Base-by-base conservation (phyloP, 108 stramenopile genomes). In the Cyclotella kingstonii region DNA sequence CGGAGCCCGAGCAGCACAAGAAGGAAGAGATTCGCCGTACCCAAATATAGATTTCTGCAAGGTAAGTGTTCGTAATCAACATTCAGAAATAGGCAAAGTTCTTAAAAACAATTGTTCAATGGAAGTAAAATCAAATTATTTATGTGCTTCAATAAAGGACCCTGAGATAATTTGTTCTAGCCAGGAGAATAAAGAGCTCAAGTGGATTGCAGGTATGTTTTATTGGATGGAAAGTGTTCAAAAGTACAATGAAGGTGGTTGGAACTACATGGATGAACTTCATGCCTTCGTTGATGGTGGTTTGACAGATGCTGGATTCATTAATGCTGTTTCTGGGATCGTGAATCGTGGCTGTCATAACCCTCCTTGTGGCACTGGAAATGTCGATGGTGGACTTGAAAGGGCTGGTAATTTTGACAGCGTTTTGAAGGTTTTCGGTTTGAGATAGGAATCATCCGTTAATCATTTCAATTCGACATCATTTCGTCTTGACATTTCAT, bases 201-300 rank as follows among this genome's bases (percentile, higher is more conserved):
- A 74, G 28, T 78, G 77, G 77, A 73, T 78, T 33, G 66, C 71
- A 34, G 77, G 77, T 25, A 19, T 67, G 14, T 80, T 80, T 42
- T 76, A 77, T 28, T 80, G 79, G 79, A 62, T 80, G 41, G 68
- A 68, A 15, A 52, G 55, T 17, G 54, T 80, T 1, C 75, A 80
- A 57, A 48, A 46, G 3, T 76, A 80, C 58, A 59, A 67, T 28
- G 26, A 17, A 17, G 48, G 51, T 18, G 79, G 75, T 12, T 77
- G 70, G 70, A 40, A 77, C 38, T 77, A 77, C 50, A 59, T 60
- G 14, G 48, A 35, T 12, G 43, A 72, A 40, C 70, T 77, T 22
- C 64, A 60, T 11, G 50, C 54, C n/a, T 77, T 77, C 46, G 76
- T 72, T 0, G 65, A 72, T 33, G 54, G 54, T n/a, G 76, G 76